Conservation (phyloP, 1,139 yeast genomes). For the Yamadazyma kanchanaburiensis region DNA sequence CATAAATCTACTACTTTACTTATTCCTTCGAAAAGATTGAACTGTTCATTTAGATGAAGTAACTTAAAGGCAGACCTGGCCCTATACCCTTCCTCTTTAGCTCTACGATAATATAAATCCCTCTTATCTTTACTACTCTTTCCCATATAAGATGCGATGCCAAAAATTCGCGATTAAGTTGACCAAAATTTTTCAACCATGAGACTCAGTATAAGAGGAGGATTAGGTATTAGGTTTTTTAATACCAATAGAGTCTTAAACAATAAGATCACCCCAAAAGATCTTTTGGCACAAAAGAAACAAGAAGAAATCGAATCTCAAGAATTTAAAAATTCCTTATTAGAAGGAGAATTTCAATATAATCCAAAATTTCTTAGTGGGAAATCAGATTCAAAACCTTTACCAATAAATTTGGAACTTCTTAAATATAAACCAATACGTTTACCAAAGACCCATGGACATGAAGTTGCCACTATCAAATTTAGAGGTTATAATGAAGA, state of each 20-base stretch:
- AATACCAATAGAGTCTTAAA: slow-evolving; percentile 2
- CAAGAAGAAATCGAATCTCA: slow-evolving; percentile 26
- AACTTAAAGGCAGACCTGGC: slow-evolving; percentile 95
- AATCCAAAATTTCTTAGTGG: slow-evolving; percentile 39
- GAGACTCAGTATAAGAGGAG: background rate
- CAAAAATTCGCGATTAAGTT: background rate
- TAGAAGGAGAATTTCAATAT: slow-evolving; percentile 31
- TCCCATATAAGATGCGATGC: slow-evolving; percentile 63
- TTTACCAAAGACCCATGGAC: slow-evolving; percentile 65
- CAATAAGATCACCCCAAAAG: slow-evolving; percentile 24
- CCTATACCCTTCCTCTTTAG: slow-evolving; percentile 97
- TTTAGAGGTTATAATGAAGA: slow-evolving; percentile 71
- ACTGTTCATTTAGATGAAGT: slow-evolving; percentile 84
- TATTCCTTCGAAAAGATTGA: slow-evolving; percentile 71
- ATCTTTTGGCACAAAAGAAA: slow-evolving; percentile 24
- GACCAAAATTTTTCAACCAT: background rate
- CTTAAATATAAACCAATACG: slow-evolving; percentile 80
- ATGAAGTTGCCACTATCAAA: slow-evolving; percentile 66
- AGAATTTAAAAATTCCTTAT: slow-evolving; percentile 26
- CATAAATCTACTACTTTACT: slow-evolving; percentile 90
- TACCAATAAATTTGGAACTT: slow-evolving; percentile 81
- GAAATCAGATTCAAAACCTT: slow-evolving; percentile 42
- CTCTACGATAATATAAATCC: slow-evolving; percentile 84
- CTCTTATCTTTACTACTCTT: slow-evolving; percentile 94
- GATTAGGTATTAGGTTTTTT: slow-evolving; percentile 2